Evolutionary conservation across 176 grass and related monocot species (phyloP).

Genomic region (Saccharum officinarum): DNA sequence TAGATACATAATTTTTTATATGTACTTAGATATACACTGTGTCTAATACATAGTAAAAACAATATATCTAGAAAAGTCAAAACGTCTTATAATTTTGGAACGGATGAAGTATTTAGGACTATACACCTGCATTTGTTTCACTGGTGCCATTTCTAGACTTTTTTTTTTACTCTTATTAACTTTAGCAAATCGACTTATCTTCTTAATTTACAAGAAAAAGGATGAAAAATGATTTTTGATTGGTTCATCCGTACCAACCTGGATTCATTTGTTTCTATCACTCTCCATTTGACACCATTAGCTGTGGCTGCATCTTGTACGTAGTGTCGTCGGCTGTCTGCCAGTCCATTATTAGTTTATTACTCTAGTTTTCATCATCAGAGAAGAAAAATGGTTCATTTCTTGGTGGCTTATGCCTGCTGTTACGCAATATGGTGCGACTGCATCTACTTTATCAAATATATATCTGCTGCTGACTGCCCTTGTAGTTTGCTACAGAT

Average conservation of each 20-base stretch:
- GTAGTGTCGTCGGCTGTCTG: neutral
- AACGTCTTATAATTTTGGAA: too few relatives aligned
- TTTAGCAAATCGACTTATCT: neutral
- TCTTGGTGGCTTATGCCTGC: neutral
- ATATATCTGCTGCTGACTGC: neutral
- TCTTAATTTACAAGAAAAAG: too few relatives aligned
- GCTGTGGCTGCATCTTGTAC: neutral
- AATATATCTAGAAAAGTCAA: neutral
- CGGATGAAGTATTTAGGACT: neutral
- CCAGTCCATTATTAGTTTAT: neutral
- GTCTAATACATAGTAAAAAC: too few relatives aligned
- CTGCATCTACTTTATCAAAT: neutral
- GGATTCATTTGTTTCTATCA: neutral
- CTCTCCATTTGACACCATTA: neutral
- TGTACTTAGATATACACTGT: too few relatives aligned
- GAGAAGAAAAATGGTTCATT: neutral
- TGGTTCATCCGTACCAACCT: neutral
- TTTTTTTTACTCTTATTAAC: neutral
- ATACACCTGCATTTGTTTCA: neutral
- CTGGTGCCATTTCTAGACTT: neutral
- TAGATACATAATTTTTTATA: too few relatives aligned
- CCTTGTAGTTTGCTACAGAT: slow-evolving; percentile 30
- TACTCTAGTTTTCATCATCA: slow-evolving; percentile 9
- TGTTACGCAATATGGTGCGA: neutral
- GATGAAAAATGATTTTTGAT: too few relatives aligned